Evolutionary conservation across 2,329 filamentous ascomycete genomes (phyloP), one percentile per base, ranked within the genome.

Genomic region (Fusarium luffae): DNA sequence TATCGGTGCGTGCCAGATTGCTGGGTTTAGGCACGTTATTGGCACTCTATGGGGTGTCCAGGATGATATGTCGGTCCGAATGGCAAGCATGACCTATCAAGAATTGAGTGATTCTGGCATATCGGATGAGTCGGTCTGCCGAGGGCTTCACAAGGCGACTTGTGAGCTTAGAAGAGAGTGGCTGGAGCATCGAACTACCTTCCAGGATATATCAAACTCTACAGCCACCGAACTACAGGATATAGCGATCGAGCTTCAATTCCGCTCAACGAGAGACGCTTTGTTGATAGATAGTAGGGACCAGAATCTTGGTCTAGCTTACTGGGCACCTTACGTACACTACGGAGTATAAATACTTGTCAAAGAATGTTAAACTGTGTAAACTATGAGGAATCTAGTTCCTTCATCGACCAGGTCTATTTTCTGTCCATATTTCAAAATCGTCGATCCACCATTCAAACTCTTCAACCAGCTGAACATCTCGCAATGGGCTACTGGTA

Each of bases 371-470:
- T 47, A 3, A 2, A 47, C 9, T 25, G 7, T 25, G 23, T 21
- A 11, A 37, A 37, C 42, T 25, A 18, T 14, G 7, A 32, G 30
- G 9, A 30, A 1, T 11, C 12, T 19, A 16, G n/a, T 11, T n/a
- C n/a, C n/a, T 11, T 21, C 46, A 21, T 19, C 16, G 7, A 23
- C 11, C 46, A 34, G 46, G 46, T 10, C 27, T 4, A 48, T 48
- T 5, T 37, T 12, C 18, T 27, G 44, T 52, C 37, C 23, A 32
- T 1, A 52, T 13, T 23, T 52, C 49, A 42, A 52, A 52, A 28
- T 52, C 49, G 19, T 52, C 49, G 18, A 52, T 52, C 37, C 49
- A 52, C 49, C 49, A 52, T 52, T 52, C 18, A 37, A 52, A 27
- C 7, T 52, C 23, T 25, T 52, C 21, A 18, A 52, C 25, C 37